Evolutionary conservation across 306 rosid genomes (phyloP).

Genomic region (Dryas drummondii): DNA sequence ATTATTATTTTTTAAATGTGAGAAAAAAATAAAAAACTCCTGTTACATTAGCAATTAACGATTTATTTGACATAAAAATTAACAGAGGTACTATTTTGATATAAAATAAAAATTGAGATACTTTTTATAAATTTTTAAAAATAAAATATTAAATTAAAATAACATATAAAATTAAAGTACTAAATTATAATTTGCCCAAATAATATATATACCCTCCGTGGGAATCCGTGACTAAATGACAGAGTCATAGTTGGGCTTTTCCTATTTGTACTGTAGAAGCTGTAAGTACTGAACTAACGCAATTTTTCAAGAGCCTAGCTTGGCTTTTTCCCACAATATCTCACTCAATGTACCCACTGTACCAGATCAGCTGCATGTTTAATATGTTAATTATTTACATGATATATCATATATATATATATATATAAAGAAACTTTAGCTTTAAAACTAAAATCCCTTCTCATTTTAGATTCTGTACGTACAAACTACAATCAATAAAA

Average conservation of each 20-base stretch:
- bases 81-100: too few relatives aligned
- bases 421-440: too few relatives aligned
- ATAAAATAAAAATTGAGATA: too few relatives aligned
- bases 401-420: too few relatives aligned
- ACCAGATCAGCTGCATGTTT: too few relatives aligned
- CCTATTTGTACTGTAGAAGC: conserved; percentile 33
- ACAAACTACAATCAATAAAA: not conserved
- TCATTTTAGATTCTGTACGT: not conserved
- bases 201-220: conserved; percentile 52
- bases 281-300: conserved; percentile 22
- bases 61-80: too few relatives aligned
- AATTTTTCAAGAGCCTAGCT: conserved; percentile 15
- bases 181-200: conserved; percentile 23
- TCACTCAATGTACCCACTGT: not conserved
- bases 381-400: not conserved
- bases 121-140: too few relatives aligned
- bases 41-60: too few relatives aligned
- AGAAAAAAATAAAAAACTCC: too few relatives aligned
- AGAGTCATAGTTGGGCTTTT: conserved; percentile 33
- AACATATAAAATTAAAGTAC: too few relatives aligned
- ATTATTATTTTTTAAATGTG: too few relatives aligned
- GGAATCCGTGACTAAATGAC: conserved; percentile 59
- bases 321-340: conserved; percentile 22
- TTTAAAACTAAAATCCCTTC: not conserved
- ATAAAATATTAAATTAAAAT: too few relatives aligned